A percentile compares a stretch with the other conserved stretches of the same genome.
phyloP scores from a whole-genome alignment of 805 yeast species.

The Candida insectorum region DNA sequence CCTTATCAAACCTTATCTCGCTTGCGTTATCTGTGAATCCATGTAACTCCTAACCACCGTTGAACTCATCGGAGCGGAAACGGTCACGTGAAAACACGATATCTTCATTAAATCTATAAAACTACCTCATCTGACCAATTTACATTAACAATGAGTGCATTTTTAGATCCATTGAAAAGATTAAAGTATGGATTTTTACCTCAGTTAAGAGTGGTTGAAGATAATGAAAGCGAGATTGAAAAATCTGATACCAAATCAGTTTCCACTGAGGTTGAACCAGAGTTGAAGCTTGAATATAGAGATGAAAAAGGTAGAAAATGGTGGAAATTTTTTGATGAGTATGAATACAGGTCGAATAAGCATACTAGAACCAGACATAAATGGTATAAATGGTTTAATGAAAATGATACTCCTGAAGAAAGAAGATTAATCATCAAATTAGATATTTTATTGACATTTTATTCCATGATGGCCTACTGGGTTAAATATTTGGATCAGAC shows the following conservation, averaged over 20 bases:
- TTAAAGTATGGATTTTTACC: conserved; percentile 14
- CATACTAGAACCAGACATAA: conserved; percentile 22
- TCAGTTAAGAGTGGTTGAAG: conserved; percentile 7
- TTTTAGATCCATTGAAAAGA: too few relatives aligned
- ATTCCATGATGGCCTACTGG: conserved; percentile 51
- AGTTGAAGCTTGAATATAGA: conserved; percentile 21
- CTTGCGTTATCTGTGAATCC: too few relatives aligned
- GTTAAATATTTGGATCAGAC: conserved; percentile 61
- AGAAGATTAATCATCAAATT: conserved; percentile 26
- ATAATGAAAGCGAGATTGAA: neutral
- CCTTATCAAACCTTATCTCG: conserved; percentile 1
- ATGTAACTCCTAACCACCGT: too few relatives aligned
- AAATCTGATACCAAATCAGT: neutral
- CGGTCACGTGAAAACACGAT: too few relatives aligned
- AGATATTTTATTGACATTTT: conserved; percentile 30
- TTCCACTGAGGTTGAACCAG: conserved; percentile 3
- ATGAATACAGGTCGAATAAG: conserved; percentile 50
- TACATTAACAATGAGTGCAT: too few relatives aligned
- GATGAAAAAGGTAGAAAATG: conserved; percentile 32
- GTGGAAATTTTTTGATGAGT: conserved; percentile 49
- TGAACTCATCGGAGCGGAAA: too few relatives aligned
- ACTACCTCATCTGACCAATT: too few relatives aligned
- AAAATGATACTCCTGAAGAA: conserved; percentile 42
- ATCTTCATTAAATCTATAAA: too few relatives aligned
- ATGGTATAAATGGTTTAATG: conserved; percentile 46